phyloP scores from a whole-genome alignment of 768 basidiomycete species.

The Rhizopogon vesiculosus region DNA sequence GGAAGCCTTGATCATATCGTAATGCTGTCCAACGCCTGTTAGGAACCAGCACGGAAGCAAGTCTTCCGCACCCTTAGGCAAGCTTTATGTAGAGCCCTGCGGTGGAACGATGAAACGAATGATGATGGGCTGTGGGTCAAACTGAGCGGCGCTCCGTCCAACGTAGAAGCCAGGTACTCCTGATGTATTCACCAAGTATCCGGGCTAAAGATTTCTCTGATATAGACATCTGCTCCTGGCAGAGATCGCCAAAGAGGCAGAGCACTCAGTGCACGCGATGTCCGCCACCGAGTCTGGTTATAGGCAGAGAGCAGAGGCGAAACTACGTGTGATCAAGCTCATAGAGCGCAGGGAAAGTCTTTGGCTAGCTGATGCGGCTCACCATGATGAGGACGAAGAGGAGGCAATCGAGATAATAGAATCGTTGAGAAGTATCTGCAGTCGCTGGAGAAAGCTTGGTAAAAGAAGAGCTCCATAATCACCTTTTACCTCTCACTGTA shows the following conservation, averaged over 20 bases:
- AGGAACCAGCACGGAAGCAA: constrained; percentile 33
- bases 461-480: background rate
- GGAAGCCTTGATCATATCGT: background rate
- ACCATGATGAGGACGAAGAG: constrained; percentile 32
- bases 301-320: constrained; percentile 26
- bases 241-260: constrained; percentile 39
- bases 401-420: constrained; percentile 20
- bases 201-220: background rate
- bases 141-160: constrained; percentile 10
- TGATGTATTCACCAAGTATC: background rate
- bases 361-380: constrained; percentile 17
- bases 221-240: constrained; percentile 39
- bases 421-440: background rate
- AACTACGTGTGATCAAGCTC: constrained; percentile 30
- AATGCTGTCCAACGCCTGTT: background rate
- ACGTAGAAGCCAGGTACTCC: constrained; percentile 18
- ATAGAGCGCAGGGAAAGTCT: constrained; percentile 16
- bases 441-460: background rate
- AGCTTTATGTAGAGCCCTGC: constrained; percentile 34
- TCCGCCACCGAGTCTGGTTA: constrained; percentile 52
- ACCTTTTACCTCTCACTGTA: background rate
- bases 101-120: constrained; percentile 14
- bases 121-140: constrained; percentile 25
- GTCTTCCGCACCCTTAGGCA: constrained; percentile 36
- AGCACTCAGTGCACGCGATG: constrained; percentile 43